Percentiles rank a stretch among this genome's conserved stretches.
Conservation (phyloP, 371 early-diverging fungal genomes). For the Thermomucor indicae-seudaticae region DNA sequence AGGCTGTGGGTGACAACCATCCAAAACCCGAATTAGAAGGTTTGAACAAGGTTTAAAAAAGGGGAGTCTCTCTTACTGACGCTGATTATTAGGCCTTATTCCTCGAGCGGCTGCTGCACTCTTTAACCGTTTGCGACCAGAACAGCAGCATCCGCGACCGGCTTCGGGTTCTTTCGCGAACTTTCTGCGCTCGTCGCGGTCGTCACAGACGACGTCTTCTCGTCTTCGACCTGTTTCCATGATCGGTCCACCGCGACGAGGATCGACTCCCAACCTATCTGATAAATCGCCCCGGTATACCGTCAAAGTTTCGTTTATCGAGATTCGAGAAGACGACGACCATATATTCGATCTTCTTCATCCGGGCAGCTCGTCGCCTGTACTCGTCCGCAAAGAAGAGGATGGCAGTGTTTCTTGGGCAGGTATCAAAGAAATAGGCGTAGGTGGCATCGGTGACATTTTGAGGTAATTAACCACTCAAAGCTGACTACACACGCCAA, state of each 20-base stretch:
- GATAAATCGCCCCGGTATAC: conserved; percentile 17
- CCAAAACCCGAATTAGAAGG: conserved; percentile 46
- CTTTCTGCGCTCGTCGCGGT: background rate
- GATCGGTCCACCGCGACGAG: conserved; percentile 12
- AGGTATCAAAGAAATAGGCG: no score
- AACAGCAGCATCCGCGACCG: conserved; percentile 54
- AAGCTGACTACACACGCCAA: background rate
- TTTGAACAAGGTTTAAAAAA: conserved; percentile 11
- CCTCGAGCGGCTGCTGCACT: conserved; percentile 82
- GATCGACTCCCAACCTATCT: conserved; percentile 4
- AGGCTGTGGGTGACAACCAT: conserved; percentile 40
- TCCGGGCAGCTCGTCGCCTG: conserved; percentile 53
- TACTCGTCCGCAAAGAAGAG: conserved; percentile 60
- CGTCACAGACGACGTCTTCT: conserved; percentile 1
- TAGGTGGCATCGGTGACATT: conserved; percentile 4
- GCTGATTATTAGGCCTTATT: conserved; percentile 77
- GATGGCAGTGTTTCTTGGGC: no score
- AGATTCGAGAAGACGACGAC: conserved; percentile 95
- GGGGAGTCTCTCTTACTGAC: background rate
- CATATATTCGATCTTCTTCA: conserved; percentile 72
- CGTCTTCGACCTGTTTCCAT: conserved; percentile 13
- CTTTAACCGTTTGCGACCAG: conserved; percentile 44
- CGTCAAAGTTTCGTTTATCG: conserved; percentile 57
- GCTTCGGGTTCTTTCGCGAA: conserved; percentile 33
- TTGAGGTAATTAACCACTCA: background rate